Conservation (phyloP, 495 filamentous ascomycete species). For the Podospora sp. region DNA sequence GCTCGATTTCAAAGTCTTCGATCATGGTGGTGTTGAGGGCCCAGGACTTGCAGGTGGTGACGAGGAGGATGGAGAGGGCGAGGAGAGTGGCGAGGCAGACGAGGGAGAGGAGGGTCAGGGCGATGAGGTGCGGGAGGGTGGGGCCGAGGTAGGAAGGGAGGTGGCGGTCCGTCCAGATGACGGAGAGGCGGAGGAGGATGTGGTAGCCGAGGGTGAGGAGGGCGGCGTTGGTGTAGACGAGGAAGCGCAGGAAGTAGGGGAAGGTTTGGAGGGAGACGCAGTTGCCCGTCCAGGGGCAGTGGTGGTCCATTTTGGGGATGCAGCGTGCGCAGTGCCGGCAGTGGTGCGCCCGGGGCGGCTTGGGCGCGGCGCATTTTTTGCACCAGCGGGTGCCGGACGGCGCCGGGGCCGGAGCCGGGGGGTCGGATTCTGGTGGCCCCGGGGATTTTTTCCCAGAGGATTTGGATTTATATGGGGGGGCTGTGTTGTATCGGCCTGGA, state of each 20-base stretch:
- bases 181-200: slow-evolving; percentile 58
- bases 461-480: slow-evolving; percentile 26
- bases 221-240: slow-evolving; percentile 72
- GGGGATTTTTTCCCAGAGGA: slow-evolving; percentile 15
- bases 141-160: slow-evolving; percentile 86
- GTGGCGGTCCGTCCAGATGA: slow-evolving; percentile 67
- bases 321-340: slow-evolving; percentile 88
- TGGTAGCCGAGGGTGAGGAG: slow-evolving; percentile 64
- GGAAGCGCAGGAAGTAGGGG: slow-evolving; percentile 87
- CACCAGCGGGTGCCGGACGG: slow-evolving; percentile 64
- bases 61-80: slow-evolving; percentile 65
- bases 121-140: slow-evolving; percentile 58
- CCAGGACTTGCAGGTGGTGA: slow-evolving; percentile 47
- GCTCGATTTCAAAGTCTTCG: slow-evolving; percentile 89
- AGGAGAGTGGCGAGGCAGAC: slow-evolving; percentile 65
- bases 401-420: slow-evolving; percentile 16
- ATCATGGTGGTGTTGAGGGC: slow-evolving; percentile 71
- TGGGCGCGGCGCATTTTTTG: slow-evolving; percentile 78
- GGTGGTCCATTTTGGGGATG: slow-evolving; percentile 97
- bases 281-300: slow-evolving; percentile 94
- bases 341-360: slow-evolving; percentile 89
- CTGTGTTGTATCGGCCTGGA: slow-evolving; percentile 63
- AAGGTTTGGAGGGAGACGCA: slow-evolving; percentile 91
- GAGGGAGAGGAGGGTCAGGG: slow-evolving; percentile 66
- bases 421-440: slow-evolving; percentile 24